Evolutionary conservation across 148 eudicot genomes (phyloP), one percentile per base, ranked within the genome.

Genomic region (Polygonum aviculare): DNA sequence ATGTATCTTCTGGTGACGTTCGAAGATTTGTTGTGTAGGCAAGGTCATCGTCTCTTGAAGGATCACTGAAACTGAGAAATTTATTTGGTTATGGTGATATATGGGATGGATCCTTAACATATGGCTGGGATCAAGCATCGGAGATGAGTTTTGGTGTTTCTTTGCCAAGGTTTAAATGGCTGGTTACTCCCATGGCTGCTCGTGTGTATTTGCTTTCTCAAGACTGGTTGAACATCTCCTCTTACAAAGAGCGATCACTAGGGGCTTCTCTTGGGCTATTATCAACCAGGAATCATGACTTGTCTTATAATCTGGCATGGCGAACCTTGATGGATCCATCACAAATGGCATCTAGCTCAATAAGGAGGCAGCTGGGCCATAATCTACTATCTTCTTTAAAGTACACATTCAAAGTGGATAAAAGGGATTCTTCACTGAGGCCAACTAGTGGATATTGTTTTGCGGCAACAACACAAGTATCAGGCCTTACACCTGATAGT

Each of bases 291-390:
- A 91, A 86, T 76, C 99, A 95, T 79, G 91, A 89, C 51, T 78
- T 95, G 76, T 78, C 83, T 41, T 95, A 93, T 86, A 93, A 86
- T 80, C 87, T 92, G 62, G 81, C 90, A 47, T 93, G 96, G 94
- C 98, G 98, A 72, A 93, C 87, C 62, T 82, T 93, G 79, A 83
- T 86, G 9, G 99, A 95, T 88, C 97, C 99, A 77, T 83, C 93
- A 12, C 97, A 95, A 87, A 77, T 87, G 89, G 86, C 99, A 70
- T 90, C 94, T 18, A 80, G 77, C 69, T 79, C 92, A 76, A 87
- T 95, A 73, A 89, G 98, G 86, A 88, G 97, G 82, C 97, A 95
- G 80, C 88, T 95, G 77, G 99, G 99, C 65, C 99, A 93, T 80
- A 82, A 85, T 81, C 87, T 95, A 74, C 76, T 90, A 60, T 95